Base-by-base conservation (phyloP, 805 yeast genomes). In the Monosporozyma aerobia region DNA sequence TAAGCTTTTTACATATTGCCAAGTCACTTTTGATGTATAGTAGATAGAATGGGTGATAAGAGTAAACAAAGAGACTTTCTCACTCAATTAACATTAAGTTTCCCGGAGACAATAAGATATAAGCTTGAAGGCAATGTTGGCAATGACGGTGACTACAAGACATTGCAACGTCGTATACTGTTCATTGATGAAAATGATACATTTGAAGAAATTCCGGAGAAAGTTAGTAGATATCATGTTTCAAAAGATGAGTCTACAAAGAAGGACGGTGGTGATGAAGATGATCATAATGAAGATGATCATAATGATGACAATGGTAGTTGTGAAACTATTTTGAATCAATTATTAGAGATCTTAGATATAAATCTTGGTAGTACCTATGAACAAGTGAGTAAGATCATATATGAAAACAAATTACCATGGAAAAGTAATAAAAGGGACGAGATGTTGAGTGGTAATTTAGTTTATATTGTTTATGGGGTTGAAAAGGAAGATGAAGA, bases 381-480 rank as follows among this genome's bases (percentile, higher is more conserved):
- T 52, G 32, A 43, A n/a, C 50, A 48, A 14, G 55, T 54, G 23
- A 55, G 59, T 25, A 40, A 51, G 14, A 50, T 41, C 13, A 53
- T 64, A 11, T 63, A 64, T 56, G 59, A 56, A 19, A 63, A 60
- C 48, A 32, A 50, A 25, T 30, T 48, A 14, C 44, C 57, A 2
- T 67, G 71, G 71, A 54, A 57, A 32, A 51, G 30, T 3, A 58
- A 61, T 54, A 67, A 67, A 51, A 41, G 57, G 47, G 53, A 53
- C 3, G 71, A 67, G 47, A 67, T 67, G 71, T 51, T 51, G 16
- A 56, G 61, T 14, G 47, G 51, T 5, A 63, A 61, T 3, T 55
- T 67, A 11, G 56, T 65, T 4, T 65, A 67, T 54, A 60, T 67
- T 11, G 54, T 55, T 25, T 64, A 65, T 58, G 49, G 55, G 44